Conservation (phyloP, 192 early-diverging fungal genomes). For the Gamsiella multidivaricata region DNA sequence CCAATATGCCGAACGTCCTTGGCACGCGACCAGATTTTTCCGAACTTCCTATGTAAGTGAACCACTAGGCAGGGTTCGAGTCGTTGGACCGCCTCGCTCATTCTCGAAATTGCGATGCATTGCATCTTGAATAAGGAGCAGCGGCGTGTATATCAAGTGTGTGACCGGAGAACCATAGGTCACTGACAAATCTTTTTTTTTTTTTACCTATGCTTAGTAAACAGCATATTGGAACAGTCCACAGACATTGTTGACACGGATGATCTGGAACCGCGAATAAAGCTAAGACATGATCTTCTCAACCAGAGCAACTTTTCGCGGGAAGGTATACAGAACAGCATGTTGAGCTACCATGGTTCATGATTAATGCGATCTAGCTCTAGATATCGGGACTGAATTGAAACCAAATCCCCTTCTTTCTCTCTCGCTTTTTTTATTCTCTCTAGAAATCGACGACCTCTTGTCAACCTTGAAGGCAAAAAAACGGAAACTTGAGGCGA, state of each 20-base stretch:
- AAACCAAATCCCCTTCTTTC: too few species aligned
- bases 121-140: not conserved
- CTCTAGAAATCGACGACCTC: constrained; percentile 71
- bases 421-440: not conserved
- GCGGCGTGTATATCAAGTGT: not conserved
- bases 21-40: constrained; percentile 76
- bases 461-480: constrained; percentile 68
- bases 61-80: too few species aligned
- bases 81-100: too few species aligned
- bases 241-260: constrained; percentile 10
- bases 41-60: constrained; percentile 79
- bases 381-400: too few species aligned
- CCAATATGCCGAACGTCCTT: constrained; percentile 75
- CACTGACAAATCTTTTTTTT: constrained; percentile 17
- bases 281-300: constrained; percentile 29
- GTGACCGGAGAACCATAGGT: constrained; percentile 5
- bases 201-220: constrained; percentile 51
- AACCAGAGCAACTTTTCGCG: constrained; percentile 33
- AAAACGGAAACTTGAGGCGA: constrained; percentile 67
- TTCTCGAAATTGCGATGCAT: too few species aligned
- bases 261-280: constrained; percentile 11
- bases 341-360: too few species aligned
- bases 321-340: constrained; percentile 17
- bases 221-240: constrained; percentile 49
- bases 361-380: too few species aligned